Evolutionary conservation across 805 yeast species (phyloP).

Genomic region (Debaryomyces prosopidis): DNA sequence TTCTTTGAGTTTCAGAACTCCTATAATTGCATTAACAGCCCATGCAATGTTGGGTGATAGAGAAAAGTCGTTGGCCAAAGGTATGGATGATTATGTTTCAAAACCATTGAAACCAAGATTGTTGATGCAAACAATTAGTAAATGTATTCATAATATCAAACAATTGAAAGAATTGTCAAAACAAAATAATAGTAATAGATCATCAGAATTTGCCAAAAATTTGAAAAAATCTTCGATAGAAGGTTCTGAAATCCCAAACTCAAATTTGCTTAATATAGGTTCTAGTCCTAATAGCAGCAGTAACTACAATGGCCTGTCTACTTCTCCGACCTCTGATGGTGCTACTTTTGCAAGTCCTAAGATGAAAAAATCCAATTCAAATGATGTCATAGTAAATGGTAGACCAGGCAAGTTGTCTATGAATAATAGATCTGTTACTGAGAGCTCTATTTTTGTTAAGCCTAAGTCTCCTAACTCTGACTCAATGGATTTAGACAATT

Average conservation of each 20-base stretch:
- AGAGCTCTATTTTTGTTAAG: slow-evolving; percentile 22
- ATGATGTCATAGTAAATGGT: slow-evolving; percentile 19
- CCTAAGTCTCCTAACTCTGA: slow-evolving; percentile 8
- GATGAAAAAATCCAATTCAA: slow-evolving; percentile 28
- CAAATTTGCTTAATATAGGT: slow-evolving; percentile 13
- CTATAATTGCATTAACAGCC: slow-evolving; percentile 87
- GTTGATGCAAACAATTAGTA: slow-evolving; percentile 79
- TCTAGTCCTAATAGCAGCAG: slow-evolving; percentile 15
- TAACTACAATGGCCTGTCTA: slow-evolving; percentile 9
- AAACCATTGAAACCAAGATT: slow-evolving; percentile 85
- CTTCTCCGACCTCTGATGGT: slow-evolving; percentile 15
- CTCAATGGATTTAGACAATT: slow-evolving; percentile 17
- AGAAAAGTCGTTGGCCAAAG: slow-evolving; percentile 81
- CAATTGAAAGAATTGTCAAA: slow-evolving; percentile 59
- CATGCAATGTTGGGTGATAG: slow-evolving; percentile 95
- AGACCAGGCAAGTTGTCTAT: slow-evolving; percentile 34
- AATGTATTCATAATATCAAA: slow-evolving; percentile 72
- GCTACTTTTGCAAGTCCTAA: slow-evolving; percentile 18
- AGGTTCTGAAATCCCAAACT: slow-evolving; percentile 13
- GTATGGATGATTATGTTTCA: slow-evolving; percentile 89
- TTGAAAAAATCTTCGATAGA: slow-evolving; percentile 38
- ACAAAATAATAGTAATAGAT: slow-evolving; percentile 45
- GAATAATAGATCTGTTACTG: slow-evolving; percentile 35
- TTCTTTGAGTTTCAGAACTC: slow-evolving; percentile 71
- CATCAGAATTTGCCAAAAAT: slow-evolving; percentile 47